Evolutionary conservation across 306 rosid genomes (phyloP).

Genomic region (Dicorynia guianensis): DNA sequence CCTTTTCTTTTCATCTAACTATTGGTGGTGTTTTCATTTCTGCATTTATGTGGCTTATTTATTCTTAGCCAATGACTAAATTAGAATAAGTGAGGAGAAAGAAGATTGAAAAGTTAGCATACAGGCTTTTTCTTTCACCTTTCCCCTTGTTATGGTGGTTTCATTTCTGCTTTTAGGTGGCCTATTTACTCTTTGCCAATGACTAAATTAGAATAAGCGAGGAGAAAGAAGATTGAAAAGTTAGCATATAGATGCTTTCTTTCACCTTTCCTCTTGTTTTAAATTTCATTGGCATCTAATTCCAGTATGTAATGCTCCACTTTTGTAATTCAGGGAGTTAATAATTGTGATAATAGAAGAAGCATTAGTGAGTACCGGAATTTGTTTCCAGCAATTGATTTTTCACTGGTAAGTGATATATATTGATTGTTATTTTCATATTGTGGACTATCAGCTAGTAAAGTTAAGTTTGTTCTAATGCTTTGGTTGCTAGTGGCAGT

Average conservation of each 20-base stretch:
- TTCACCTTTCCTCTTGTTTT: background rate
- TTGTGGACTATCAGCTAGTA: slow-evolving; percentile 29
- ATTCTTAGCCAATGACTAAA: slow-evolving; percentile 26
- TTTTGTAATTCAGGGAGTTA: slow-evolving; percentile 74
- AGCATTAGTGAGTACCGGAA: slow-evolving; percentile 68
- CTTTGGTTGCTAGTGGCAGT: slow-evolving; percentile 35
- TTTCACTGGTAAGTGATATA: slow-evolving; percentile 70
- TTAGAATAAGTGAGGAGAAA: slow-evolving; percentile 7
- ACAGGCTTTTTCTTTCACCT: background rate
- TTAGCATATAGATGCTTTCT: background rate
- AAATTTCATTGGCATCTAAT: slow-evolving; percentile 5
- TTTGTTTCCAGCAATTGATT: slow-evolving; percentile 91
- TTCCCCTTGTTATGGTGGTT: background rate
- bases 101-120: slow-evolving; percentile 24
- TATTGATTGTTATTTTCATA: slow-evolving; percentile 16
- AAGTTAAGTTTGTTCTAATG: slow-evolving; percentile 28
- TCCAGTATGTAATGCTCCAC: slow-evolving; percentile 15
- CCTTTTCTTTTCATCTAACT: slow-evolving; percentile 3
- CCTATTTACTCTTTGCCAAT: slow-evolving; percentile 6
- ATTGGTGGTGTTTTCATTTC: slow-evolving; percentile 10
- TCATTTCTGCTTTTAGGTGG: slow-evolving; percentile 27
- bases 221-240: slow-evolving; percentile 30
- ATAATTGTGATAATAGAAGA: slow-evolving; percentile 95
- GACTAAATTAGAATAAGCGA: slow-evolving; percentile 6
- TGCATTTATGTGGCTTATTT: slow-evolving; percentile 6